Percentiles rank a stretch among this genome's conserved stretches.
Evolutionary conservation across 148 eudicot species (phyloP).

Genomic region (Limonium bicolor): DNA sequence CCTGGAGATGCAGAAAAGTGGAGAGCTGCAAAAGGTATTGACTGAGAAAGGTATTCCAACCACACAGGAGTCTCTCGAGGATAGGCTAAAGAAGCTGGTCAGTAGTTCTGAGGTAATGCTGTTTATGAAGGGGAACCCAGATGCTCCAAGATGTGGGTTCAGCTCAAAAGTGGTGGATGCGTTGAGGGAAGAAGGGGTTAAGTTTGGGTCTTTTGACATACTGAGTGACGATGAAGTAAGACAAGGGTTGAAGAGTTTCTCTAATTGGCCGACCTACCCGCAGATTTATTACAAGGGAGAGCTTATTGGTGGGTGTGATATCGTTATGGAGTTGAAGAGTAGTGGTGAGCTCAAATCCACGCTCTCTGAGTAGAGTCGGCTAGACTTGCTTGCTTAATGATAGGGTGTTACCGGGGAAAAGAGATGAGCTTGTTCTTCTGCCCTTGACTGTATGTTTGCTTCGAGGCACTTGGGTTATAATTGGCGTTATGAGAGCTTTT

Average conservation of each 20-base stretch:
- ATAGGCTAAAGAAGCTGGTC: constrained; percentile 44
- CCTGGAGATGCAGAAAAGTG: constrained; percentile 97
- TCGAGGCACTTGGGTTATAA: too few species aligned
- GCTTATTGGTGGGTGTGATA: constrained; percentile 87
- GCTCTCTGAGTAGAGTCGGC: constrained; percentile 71
- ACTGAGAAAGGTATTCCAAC: constrained; percentile 44
- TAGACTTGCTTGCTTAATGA: too few species aligned
- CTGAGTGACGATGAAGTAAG: constrained; percentile 68
- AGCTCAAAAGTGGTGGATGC: constrained; percentile 91
- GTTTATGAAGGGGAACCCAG: constrained; percentile 92
- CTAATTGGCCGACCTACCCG: constrained; percentile 97
- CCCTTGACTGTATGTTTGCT: too few species aligned
- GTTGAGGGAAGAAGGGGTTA: constrained; percentile 46
- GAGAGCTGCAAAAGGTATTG: constrained; percentile 50
- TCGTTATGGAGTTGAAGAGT: constrained; percentile 56
- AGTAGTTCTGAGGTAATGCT: constrained; percentile 59
- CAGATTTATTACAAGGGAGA: constrained; percentile 96
- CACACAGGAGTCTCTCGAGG: constrained; percentile 45
- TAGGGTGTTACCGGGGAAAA: too few species aligned
- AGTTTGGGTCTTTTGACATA: constrained; percentile 81
- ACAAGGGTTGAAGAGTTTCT: constrained; percentile 70
- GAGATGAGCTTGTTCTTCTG: too few species aligned
- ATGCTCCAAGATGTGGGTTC: constrained; percentile 78
- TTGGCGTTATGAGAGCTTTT: too few species aligned
- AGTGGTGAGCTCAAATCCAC: constrained; percentile 65